Base-by-base conservation (phyloP, 345 rosid genomes). In the Cardamine chenopodiifolia region DNA sequence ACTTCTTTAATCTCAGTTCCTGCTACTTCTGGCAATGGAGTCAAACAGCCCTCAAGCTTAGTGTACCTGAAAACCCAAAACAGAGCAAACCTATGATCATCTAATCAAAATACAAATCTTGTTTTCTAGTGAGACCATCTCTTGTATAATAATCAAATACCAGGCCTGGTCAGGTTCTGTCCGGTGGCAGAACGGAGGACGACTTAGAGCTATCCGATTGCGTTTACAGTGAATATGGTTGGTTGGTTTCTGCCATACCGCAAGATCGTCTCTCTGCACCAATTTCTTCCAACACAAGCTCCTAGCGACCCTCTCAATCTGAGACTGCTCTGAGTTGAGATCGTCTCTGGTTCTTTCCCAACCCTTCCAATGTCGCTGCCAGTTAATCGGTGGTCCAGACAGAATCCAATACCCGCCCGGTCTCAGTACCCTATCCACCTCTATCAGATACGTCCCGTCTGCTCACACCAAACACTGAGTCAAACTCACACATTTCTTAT, bases 361-460 rank as follows among this genome's bases (percentile, higher is more conserved):
- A 11, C 97, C 98, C 78, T 64, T 87, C 91, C 88, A 90, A 57
- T 88, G 89, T 0, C 9, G 60, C 75, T 91, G 79, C 97, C 98
- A 91, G 78, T 88, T 94, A 3, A 94, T 77, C n/a, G 98, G 98
- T 5, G 95, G 97, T 53, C 98, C 96, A 0, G 98, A 94, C 25
- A 94, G 80, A 62, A 91, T 76, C 98, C 98, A 94, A 44, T 94
- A 90, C 37, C 95, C 97, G 0, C 96, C 98, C 0, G 98, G 96
- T 42, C 96, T 86, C 32, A 94, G 81, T 52, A 94, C 72, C 71
- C 98, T 67, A 66, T 94, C 98, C 11, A 94, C 87, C 77, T 94
- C 98, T 13, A 91, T 83, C 42, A 94, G 77, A 80, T 90, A 94
- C 15, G 78, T 87, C 14, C 97, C 98, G 26, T 87, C 97, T 94